Percentiles rank a stretch among this genome's conserved stretches.
Evolutionary conservation across 371 early-diverging fungal species (phyloP).

Genomic region (Dinochytrium kinnereticum): DNA sequence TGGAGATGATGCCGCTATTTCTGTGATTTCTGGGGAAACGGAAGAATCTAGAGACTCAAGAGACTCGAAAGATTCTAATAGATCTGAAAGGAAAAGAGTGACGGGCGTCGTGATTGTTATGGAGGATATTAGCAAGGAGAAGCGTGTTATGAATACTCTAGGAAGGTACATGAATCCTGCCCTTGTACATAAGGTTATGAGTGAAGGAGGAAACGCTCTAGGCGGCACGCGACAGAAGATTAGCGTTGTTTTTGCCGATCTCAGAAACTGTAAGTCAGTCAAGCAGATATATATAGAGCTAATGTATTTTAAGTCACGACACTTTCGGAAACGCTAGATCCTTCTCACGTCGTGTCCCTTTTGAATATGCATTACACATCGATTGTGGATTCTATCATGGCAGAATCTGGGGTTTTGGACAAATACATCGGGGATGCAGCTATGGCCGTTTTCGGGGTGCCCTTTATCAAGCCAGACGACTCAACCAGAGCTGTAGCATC

Average conservation of each 20-base stretch:
- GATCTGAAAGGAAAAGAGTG: slow-evolving; percentile 17
- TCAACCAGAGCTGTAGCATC: slow-evolving; percentile 26
- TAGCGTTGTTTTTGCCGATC: slow-evolving; percentile 33
- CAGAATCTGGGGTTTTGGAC: slow-evolving; percentile 37
- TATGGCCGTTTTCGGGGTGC: slow-evolving; percentile 44
- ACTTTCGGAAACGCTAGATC: slow-evolving; percentile 25
- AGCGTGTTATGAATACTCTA: slow-evolving; percentile 31
- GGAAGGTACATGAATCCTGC: slow-evolving; percentile 35
- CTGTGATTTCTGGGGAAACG: not conserved
- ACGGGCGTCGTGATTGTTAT: slow-evolving; percentile 38
- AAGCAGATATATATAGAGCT: not conserved
- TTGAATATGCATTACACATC: slow-evolving; percentile 42
- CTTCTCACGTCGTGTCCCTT: slow-evolving; percentile 35
- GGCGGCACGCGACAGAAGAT: slow-evolving; percentile 33
- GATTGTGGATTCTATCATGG: slow-evolving; percentile 33
- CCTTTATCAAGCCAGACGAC: slow-evolving; percentile 30
- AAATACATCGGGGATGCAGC: slow-evolving; percentile 38
- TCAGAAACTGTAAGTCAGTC: slow-evolving; percentile 38
- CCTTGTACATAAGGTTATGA: slow-evolving; percentile 30
- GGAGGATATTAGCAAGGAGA: slow-evolving; percentile 41
- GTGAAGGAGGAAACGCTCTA: slow-evolving; percentile 18
- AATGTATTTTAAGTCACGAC: slow-evolving; percentile 24
- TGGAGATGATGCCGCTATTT: slow-evolving; percentile 16
- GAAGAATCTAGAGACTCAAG: not conserved
- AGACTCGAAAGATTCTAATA: not conserved